A percentile compares a stretch with the other conserved stretches of the same genome.
These are phyloP conservation scores for Ganoderma multipileum DNA, from an alignment of 1,284 basidiomycete species.

Conservation along the genomic window DNA sequence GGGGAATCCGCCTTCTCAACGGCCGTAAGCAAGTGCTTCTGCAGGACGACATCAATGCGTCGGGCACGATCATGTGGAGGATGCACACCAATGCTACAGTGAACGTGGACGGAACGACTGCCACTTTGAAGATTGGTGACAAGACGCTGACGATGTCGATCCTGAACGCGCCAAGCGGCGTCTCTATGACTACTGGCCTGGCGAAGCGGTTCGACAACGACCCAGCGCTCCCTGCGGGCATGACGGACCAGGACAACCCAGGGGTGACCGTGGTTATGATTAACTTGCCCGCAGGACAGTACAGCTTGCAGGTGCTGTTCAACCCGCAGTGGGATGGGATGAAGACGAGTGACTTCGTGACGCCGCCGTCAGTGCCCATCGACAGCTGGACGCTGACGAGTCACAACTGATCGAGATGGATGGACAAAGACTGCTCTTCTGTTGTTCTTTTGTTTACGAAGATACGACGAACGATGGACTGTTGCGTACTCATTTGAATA, in stretches of 20 bases:
- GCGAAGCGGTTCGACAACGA: slow-evolving; percentile 68
- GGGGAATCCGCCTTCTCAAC: slow-evolving; percentile 91
- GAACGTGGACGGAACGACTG: slow-evolving; percentile 59
- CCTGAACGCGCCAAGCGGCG: slow-evolving; percentile 67
- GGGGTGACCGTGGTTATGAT: slow-evolving; percentile 86
- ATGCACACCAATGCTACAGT: slow-evolving; percentile 93
- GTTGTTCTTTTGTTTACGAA: slow-evolving; percentile 15
- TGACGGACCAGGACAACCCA: slow-evolving; percentile 77
- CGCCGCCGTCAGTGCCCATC: slow-evolving; percentile 70
- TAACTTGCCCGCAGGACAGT: slow-evolving; percentile 70
- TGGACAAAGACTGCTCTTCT: slow-evolving; percentile 13
- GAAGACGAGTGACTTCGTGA: slow-evolving; percentile 64
- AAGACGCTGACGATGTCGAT: slow-evolving; percentile 56
- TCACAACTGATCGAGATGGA: slow-evolving; percentile 52
- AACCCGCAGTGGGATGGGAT: slow-evolving; percentile 85
- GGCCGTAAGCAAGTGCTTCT: slow-evolving; percentile 89
- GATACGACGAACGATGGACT: slow-evolving; percentile 19
- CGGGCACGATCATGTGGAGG: slow-evolving; percentile 81
- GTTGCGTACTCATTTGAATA: slow-evolving; percentile 5
- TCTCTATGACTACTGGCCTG: slow-evolving; percentile 52
- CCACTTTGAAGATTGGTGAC: slow-evolving; percentile 69
- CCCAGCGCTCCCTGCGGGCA: slow-evolving; percentile 61
- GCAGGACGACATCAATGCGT: slow-evolving; percentile 83
- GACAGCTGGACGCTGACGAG: slow-evolving; percentile 76
- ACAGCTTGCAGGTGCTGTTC: slow-evolving; percentile 83